Evolutionary conservation across 2,329 filamentous ascomycete genomes (phyloP), one percentile per base, ranked within the genome.

Genomic region (Colletotrichum lini): DNA sequence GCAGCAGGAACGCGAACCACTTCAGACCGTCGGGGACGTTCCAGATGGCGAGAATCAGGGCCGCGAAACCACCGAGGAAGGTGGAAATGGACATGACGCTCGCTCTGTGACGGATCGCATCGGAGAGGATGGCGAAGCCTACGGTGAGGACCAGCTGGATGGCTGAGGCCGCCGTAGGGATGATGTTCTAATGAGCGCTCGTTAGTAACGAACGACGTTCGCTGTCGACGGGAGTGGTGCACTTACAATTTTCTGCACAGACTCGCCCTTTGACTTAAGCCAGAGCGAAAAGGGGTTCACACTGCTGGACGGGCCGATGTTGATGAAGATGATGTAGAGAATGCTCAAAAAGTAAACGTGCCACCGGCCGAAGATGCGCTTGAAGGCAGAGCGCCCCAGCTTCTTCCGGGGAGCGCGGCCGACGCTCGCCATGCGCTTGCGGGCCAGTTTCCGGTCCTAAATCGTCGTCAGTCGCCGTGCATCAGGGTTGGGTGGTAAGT

Each of bases 1-100:
- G 65, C 16, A 84, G 87, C 35, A 78, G 76, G 82, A 89, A 75
- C 0, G 86, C 86, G 63, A 88, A 88, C 86, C 87, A 90, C 18
- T 84, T 80, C 0, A 87, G 85, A 0, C 82, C 75, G 68, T 90
- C 87, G 0, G 88, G 87, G 0, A 90, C 87, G 21, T 87, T 77
- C 89, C 88, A 91, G 12, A 89, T 79, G 1, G 85, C 81, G 4
- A 89, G 80, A 35, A 90, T 87, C 21, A 70, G 26, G 4, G 65
- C 66, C 4, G 66, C 70, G 8, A 72, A 47, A 1, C 65, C 67
- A 4, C 67, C 67, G 15, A 72, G 66, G 38, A 70, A 70, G n/a
- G 70, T 70, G 1, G 70, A 72, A 4, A 70, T 35, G 3, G 69
- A 72, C 67, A 72, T 72, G 42, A 72, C 53, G 1, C 70, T 49